Evolutionary conservation across 2,329 filamentous ascomycete species (phyloP).

Genomic region (Huntiella savannae): DNA sequence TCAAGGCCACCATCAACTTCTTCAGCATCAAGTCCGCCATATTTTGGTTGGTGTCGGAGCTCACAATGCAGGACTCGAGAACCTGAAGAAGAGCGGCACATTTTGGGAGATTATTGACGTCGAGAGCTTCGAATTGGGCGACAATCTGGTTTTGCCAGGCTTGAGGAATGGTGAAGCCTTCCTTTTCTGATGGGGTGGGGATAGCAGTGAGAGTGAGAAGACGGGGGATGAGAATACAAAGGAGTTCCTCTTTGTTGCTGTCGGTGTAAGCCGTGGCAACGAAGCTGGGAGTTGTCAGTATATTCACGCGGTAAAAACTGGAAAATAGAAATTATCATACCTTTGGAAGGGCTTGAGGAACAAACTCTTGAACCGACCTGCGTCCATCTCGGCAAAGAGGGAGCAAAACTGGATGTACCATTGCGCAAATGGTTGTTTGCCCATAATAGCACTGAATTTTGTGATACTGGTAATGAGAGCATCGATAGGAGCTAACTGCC

Average conservation of each 20-base stretch:
- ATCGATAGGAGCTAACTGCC: conserved; percentile 64
- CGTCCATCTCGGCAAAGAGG: conserved; percentile 55
- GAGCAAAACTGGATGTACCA: conserved; percentile 78
- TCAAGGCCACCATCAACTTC: conserved; percentile 46
- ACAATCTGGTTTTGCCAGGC: conserved; percentile 58
- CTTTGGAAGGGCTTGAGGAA: conserved; percentile 66
- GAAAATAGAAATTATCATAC: conserved; percentile 21
- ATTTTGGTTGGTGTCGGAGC: conserved; percentile 46
- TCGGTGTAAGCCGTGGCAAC: conserved; percentile 55
- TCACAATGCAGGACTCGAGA: conserved; percentile 39
- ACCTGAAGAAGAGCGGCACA: conserved; percentile 49
- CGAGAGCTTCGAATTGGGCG: conserved; percentile 46
- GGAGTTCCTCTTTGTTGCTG: conserved; percentile 41
- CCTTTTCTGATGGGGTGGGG: conserved; percentile 30
- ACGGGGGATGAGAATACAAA: conserved; percentile 49
- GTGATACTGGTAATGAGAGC: conserved; percentile 52
- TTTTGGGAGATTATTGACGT: conserved; percentile 44
- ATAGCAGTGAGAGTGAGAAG: conserved; percentile 40
- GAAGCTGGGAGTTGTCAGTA: conserved; percentile 34
- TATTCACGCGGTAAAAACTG: background rate
- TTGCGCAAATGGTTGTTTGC: conserved; percentile 42
- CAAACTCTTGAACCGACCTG: conserved; percentile 58
- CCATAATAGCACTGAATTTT: conserved; percentile 44
- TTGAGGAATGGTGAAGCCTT: conserved; percentile 38
- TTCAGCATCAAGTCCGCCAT: conserved; percentile 46